These are phyloP conservation scores for Alternaria consortialis DNA, from an alignment of 2,329 filamentous ascomycete genomes.

Conservation along the genomic window DNA sequence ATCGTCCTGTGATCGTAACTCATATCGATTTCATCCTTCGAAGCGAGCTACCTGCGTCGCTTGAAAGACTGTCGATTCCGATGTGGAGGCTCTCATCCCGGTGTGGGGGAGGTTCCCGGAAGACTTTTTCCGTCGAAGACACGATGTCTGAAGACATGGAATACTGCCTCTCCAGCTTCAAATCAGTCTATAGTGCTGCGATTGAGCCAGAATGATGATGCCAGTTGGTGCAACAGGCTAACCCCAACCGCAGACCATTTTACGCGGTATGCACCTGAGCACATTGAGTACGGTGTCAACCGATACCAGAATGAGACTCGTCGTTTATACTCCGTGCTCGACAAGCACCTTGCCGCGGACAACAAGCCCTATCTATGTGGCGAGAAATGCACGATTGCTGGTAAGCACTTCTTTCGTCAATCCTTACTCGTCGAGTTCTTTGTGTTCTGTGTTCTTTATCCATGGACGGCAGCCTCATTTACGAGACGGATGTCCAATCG, in stretches of 20 bases:
- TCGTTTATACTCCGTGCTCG: constrained; percentile 81
- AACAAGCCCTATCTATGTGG: constrained; percentile 66
- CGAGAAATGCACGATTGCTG: constrained; percentile 67
- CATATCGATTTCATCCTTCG: neutral
- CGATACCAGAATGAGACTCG: constrained; percentile 84
- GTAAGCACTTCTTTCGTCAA: constrained; percentile 20
- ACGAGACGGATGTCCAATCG: neutral
- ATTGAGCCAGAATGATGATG: neutral
- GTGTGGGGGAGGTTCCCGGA: neutral
- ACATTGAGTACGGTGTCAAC: constrained; percentile 82
- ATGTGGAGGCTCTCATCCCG: neutral
- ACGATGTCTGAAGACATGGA: neutral
- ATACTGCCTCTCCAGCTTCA: neutral
- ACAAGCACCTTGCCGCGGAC: constrained; percentile 69
- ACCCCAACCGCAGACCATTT: constrained; percentile 71
- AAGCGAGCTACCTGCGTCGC: neutral
- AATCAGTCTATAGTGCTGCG: neutral
- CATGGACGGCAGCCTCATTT: neutral
- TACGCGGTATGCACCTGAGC: constrained; percentile 79
- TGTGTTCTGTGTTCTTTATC: neutral
- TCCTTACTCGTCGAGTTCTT: neutral
- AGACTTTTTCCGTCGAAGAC: neutral
- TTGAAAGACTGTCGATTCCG: neutral
- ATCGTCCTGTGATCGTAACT: neutral
- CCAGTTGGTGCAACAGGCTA: neutral